These are phyloP conservation scores for Nitzschia inconspicua DNA, from an alignment of 108 stramenopile species.

Conservation along the genomic window DNA sequence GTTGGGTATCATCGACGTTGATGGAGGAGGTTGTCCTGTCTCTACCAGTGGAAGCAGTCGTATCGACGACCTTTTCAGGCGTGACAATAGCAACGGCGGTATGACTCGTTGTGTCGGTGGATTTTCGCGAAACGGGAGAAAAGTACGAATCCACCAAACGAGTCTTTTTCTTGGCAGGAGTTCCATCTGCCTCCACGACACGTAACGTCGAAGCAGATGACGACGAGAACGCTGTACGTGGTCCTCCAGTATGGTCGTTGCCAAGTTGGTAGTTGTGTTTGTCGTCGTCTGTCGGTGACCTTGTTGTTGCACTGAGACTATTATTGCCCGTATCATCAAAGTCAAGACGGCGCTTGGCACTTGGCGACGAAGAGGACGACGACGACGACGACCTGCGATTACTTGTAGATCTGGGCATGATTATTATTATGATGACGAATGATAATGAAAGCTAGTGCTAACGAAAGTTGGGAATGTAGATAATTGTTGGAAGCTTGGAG, in stretches of 20 bases:
- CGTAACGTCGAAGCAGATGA: background rate
- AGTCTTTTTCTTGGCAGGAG: background rate
- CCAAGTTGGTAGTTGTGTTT: background rate
- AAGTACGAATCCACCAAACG: background rate
- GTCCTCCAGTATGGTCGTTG: background rate
- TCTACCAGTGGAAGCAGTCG: too few species aligned
- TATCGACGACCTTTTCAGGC: background rate
- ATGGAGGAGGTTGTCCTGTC: background rate
- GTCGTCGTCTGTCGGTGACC: background rate
- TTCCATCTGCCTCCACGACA: too few species aligned
- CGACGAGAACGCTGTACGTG: background rate
- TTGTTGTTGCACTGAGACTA: background rate
- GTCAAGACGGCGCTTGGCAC: slow-evolving; percentile 5
- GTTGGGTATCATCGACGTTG: background rate
- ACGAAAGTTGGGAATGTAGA: too few species aligned
- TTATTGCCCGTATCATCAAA: background rate
- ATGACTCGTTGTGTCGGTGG: slow-evolving; percentile 1
- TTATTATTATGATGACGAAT: too few species aligned
- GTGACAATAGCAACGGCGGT: background rate
- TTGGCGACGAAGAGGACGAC: too few species aligned
- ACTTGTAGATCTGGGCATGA: too few species aligned
- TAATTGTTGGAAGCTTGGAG: too few species aligned
- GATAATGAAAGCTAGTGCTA: too few species aligned
- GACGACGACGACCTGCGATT: too few species aligned
- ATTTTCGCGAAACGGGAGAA: background rate